Base-by-base conservation (phyloP, 176 grass and related monocot species). In the Hyparrhenia diplandra region DNA sequence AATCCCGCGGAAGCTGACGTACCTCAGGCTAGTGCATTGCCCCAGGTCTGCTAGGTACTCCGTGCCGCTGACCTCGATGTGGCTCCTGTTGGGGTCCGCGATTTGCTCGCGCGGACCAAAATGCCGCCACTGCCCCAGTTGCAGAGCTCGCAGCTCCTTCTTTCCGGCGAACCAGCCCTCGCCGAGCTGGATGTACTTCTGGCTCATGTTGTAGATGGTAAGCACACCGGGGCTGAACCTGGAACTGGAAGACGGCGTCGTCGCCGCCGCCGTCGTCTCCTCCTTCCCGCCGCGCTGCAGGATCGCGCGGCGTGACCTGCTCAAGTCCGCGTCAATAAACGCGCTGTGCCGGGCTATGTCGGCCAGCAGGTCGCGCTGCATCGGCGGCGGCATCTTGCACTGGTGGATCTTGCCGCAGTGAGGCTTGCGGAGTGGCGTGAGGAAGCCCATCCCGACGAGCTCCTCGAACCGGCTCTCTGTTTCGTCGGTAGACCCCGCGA, bases 1-100 rank as follows among this genome's bases (percentile, higher is more conserved):
- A 14, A 86, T 60, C 8, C 85, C 85, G 49, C 78, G 51, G 72
- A 91, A 77, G 71, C 77, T 82, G 73, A 90, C 16, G 65, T 87
- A 90, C 67, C 72, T 90, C n/a, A 90, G 55, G 59, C 46, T 74
- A 29, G 49, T 77, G 61, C 85, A 88, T 28, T 46, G 59, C 20
- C 10, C 62, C 16, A 88, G 5, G 1, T 43, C 79, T 5, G 78
- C 42, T 27, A 92, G 65, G 31, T 63, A 55, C 24, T 76, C 64
- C 28, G 54, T 43, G 17, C 66, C 67, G 16, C 35, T 60, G 79
- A 81, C 10, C 66, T 81, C 79, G 17, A 81, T 31, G 51, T 81
- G 66, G 51, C 66, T 71, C 42, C 42, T 43, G 24, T 10, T 60
- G 27, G 80, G 72, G 64, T 85, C 51, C 7, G 47, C 74, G 46